Evolutionary conservation across 2,329 filamentous ascomycete species (phyloP).

Genomic region (Lachnum nothofagi): DNA sequence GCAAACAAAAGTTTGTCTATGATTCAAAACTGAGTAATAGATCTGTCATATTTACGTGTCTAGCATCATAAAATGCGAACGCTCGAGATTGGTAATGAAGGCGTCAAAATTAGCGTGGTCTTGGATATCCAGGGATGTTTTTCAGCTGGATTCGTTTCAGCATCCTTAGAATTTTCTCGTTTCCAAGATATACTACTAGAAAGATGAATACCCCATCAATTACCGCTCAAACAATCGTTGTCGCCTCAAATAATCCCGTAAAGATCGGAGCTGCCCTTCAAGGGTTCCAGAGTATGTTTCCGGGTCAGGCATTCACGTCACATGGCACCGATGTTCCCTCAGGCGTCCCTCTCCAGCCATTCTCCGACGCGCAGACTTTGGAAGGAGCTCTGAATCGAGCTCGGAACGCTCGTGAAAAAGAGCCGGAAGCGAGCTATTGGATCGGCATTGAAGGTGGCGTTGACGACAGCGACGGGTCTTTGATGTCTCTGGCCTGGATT

Average conservation of each 20-base stretch:
- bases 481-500: slow-evolving; percentile 40
- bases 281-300: slow-evolving; percentile 37
- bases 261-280: slow-evolving; percentile 36
- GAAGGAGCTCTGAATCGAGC: slow-evolving; percentile 37
- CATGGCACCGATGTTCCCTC: slow-evolving; percentile 34
- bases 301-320: slow-evolving; percentile 26
- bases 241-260: slow-evolving; percentile 39
- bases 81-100: too few relatives aligned
- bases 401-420: slow-evolving; percentile 29
- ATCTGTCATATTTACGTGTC: too few relatives aligned
- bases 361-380: slow-evolving; percentile 37
- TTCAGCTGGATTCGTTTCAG: too few relatives aligned
- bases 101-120: too few relatives aligned
- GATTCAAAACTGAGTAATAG: too few relatives aligned
- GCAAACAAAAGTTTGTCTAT: too few relatives aligned
- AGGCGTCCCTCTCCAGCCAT: slow-evolving; percentile 38
- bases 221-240: slow-evolving; percentile 24
- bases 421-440: slow-evolving; percentile 37
- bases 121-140: too few relatives aligned
- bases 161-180: too few relatives aligned
- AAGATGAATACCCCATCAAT: neutral
- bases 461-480: slow-evolving; percentile 26
- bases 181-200: too few relatives aligned
- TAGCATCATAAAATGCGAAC: too few relatives aligned
- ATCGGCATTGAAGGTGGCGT: slow-evolving; percentile 41